Percentiles rank a stretch among this genome's conserved stretches.
Evolutionary conservation across 805 yeast species (phyloP).

Genomic region (Barnettozyma populi): DNA sequence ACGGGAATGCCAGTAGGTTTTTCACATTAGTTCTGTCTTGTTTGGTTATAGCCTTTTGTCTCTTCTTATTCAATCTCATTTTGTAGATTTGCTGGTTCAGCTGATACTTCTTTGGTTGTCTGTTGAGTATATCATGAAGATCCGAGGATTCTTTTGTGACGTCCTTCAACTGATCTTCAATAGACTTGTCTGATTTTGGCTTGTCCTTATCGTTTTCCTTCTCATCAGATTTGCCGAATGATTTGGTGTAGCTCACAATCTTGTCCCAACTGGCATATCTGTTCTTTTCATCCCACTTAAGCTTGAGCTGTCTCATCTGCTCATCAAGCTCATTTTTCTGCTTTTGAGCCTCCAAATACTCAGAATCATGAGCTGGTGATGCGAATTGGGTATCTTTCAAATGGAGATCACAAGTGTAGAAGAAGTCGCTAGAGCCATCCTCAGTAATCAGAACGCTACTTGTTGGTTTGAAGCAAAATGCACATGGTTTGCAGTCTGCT

Average conservation of each 20-base stretch:
- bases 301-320: conserved; percentile 18
- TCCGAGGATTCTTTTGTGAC: conserved; percentile 14
- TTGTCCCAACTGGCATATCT: conserved; percentile 24
- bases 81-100: conserved; percentile 37
- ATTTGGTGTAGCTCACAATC: conserved; percentile 17
- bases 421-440: conserved; percentile 16
- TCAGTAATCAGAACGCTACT: conserved; percentile 21
- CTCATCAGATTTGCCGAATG: conserved; percentile 12
- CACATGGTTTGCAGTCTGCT: conserved; percentile 18
- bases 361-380: conserved; percentile 18
- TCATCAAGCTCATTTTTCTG: conserved; percentile 18
- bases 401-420: conserved; percentile 25
- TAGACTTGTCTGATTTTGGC: conserved; percentile 12
- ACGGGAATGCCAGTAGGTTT: conserved; percentile 30
- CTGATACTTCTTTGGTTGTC: conserved; percentile 31
- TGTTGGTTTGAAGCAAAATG: conserved; percentile 25
- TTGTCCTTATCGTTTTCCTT: conserved; percentile 11
- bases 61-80: conserved; percentile 30
- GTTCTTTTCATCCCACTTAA: conserved; percentile 25
- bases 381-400: conserved; percentile 22
- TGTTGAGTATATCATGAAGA: conserved; percentile 19
- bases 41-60: conserved; percentile 14
- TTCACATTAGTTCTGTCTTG: conserved; percentile 24
- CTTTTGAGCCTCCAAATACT: conserved; percentile 16
- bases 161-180: conserved; percentile 12